Conservation (phyloP, 805 yeast genomes). For the Ogataea paradorogensis region DNA sequence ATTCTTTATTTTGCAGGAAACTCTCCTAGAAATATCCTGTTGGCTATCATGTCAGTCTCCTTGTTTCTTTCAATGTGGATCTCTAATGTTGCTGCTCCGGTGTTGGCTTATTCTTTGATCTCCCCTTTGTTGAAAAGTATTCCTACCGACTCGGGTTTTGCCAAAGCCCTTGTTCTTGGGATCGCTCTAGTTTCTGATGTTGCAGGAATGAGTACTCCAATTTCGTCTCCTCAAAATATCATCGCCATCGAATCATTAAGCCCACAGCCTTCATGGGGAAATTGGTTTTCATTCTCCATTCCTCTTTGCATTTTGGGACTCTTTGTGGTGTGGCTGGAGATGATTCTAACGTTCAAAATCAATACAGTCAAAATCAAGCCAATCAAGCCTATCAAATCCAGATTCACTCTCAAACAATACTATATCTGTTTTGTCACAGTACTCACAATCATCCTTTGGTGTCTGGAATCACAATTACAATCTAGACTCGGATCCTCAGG, state of each 20-base stretch:
- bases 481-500: conserved; percentile 48
- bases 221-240: conserved; percentile 54
- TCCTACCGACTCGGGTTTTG: conserved; percentile 35
- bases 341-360: conserved; percentile 54
- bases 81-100: conserved; percentile 56
- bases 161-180: conserved; percentile 30
- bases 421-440: conserved; percentile 41
- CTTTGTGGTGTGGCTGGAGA: conserved; percentile 43
- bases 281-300: conserved; percentile 52
- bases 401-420: conserved; percentile 43
- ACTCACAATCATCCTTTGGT: conserved; percentile 48
- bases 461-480: conserved; percentile 42
- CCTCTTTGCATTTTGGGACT: conserved; percentile 44
- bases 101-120: conserved; percentile 48
- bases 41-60: conserved; percentile 50
- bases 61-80: conserved; percentile 57
- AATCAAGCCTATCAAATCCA: conserved; percentile 45
- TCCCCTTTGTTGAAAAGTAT: conserved; percentile 45
- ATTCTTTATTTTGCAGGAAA: conserved; percentile 50
- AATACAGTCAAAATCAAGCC: conserved; percentile 45
- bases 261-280: conserved; percentile 55
- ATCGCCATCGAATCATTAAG: conserved; percentile 51
- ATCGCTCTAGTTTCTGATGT: conserved; percentile 51
- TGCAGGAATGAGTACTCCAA: conserved; percentile 57
- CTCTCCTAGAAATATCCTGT: conserved; percentile 44